These are phyloP conservation scores for Leccinellum albellum DNA, from an alignment of 768 basidiomycete species.

Conservation along the genomic window DNA sequence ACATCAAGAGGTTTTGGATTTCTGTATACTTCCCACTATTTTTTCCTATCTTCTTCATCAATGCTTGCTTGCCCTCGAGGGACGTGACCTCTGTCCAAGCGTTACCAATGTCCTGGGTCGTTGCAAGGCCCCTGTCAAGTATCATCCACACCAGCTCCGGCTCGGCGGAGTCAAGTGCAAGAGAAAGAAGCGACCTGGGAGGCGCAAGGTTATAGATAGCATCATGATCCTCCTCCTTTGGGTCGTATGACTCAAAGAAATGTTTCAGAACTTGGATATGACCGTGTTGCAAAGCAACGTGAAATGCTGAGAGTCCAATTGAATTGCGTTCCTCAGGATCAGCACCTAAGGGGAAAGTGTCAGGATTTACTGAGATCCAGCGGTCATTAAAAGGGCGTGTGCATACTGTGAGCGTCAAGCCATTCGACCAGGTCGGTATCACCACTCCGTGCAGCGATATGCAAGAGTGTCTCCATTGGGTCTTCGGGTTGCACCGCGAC, in stretches of 20 bases:
- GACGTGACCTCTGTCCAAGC: conserved; percentile 50
- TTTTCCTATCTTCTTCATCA: conserved; percentile 23
- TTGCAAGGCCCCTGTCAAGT: conserved; percentile 55
- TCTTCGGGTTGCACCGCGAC: conserved; percentile 46
- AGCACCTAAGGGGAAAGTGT: conserved; percentile 46
- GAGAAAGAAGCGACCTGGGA: conserved; percentile 44
- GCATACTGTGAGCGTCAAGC: conserved; percentile 69
- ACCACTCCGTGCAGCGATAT: conserved; percentile 57
- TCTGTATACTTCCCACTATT: conserved; percentile 42
- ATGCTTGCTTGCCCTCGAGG: conserved; percentile 25
- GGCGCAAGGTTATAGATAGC: conserved; percentile 44
- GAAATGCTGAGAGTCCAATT: conserved; percentile 58
- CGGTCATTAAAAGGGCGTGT: conserved; percentile 23
- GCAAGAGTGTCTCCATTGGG: conserved; percentile 63
- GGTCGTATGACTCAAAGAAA: conserved; percentile 60
- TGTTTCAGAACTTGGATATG: conserved; percentile 50
- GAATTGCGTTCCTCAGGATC: conserved; percentile 69
- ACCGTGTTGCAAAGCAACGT: conserved; percentile 55
- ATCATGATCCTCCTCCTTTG: conserved; percentile 47
- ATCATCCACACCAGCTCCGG: conserved; percentile 65
- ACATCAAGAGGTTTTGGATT: conserved; percentile 50
- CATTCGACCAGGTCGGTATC: conserved; percentile 59
- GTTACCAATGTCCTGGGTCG: conserved; percentile 44
- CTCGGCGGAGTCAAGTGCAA: conserved; percentile 58
- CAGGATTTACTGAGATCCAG: conserved; percentile 16